phyloP scores from a whole-genome alignment of 257 asterid genomes.

The Thymus quinquecostatus region DNA sequence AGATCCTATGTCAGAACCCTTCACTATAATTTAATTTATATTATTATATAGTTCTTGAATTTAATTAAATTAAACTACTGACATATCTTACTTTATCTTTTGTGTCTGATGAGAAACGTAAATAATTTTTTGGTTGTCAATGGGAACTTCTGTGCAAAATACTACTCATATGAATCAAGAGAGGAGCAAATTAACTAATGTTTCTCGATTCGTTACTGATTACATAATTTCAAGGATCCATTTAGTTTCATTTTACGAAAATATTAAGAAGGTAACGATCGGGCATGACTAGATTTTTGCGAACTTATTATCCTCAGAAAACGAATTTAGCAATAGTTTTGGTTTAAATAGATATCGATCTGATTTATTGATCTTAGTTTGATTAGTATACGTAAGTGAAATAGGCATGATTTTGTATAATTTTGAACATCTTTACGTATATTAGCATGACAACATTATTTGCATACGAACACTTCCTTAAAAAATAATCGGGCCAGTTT shows the following conservation, averaged over 20 bases:
- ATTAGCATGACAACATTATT: too few species aligned
- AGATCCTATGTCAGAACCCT: slow-evolving; percentile 30
- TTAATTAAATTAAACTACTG: background rate
- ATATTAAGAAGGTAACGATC: too few species aligned
- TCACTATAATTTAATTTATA: background rate
- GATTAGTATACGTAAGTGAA: too few species aligned
- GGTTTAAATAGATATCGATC: background rate
- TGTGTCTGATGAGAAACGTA: background rate
- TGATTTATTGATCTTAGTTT: too few species aligned
- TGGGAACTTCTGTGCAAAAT: slow-evolving; percentile 22
- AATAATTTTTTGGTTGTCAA: slow-evolving; percentile 1
- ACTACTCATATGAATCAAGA: background rate
- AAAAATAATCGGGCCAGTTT: too few species aligned
- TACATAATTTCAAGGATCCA: background rate
- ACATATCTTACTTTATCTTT: background rate
- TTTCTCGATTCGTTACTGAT: background rate
- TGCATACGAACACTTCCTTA: too few species aligned
- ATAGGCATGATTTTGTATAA: too few species aligned
- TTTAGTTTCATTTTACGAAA: background rate
- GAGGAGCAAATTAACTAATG: background rate
- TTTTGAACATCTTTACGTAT: too few species aligned
- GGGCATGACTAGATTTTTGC: background rate
- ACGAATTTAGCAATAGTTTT: background rate
- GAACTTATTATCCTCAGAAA: background rate
- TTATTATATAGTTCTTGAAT: background rate